A percentile compares a stretch with the other conserved stretches of the same genome.
Conservation (phyloP, 2,329 filamentous ascomycete genomes). For the Fusarium cyanostomum region DNA sequence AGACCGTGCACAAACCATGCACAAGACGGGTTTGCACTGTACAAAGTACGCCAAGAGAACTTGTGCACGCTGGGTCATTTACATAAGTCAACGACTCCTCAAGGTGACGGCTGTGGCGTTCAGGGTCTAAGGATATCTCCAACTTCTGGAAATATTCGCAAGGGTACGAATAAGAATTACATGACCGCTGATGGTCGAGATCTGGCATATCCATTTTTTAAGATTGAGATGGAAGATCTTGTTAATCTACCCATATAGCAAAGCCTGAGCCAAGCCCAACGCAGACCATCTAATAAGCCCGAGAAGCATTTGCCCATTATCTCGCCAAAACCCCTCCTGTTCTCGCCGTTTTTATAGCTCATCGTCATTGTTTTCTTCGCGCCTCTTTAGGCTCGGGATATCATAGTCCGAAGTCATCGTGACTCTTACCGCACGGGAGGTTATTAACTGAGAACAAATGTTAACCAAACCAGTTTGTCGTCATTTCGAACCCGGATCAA, state of each 20-base stretch:
- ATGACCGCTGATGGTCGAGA: not conserved
- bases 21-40: not conserved
- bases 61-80: constrained; percentile 2
- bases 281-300: constrained; percentile 36
- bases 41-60: not conserved
- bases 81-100: not conserved
- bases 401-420: constrained; percentile 37
- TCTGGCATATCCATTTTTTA: constrained; percentile 12
- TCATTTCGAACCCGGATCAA: constrained; percentile 12
- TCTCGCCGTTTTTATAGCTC: constrained; percentile 34
- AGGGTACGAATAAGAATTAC: not conserved
- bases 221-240: constrained; percentile 25
- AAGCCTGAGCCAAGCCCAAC: constrained; percentile 27
- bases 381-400: constrained; percentile 23
- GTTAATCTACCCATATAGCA: constrained; percentile 33
- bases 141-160: not conserved
- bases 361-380: constrained; percentile 26
- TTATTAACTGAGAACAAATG: constrained; percentile 37
- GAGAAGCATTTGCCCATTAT: constrained; percentile 35
- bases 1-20: constrained; percentile 38
- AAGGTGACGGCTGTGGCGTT: constrained; percentile 20
- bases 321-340: constrained; percentile 29
- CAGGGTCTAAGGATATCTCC: constrained; percentile 6
- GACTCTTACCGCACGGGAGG: constrained; percentile 24
- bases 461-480: constrained; percentile 28